Conservation (phyloP, 1,284 basidiomycete genomes). For the Filobasidium uniguttulatum region DNA sequence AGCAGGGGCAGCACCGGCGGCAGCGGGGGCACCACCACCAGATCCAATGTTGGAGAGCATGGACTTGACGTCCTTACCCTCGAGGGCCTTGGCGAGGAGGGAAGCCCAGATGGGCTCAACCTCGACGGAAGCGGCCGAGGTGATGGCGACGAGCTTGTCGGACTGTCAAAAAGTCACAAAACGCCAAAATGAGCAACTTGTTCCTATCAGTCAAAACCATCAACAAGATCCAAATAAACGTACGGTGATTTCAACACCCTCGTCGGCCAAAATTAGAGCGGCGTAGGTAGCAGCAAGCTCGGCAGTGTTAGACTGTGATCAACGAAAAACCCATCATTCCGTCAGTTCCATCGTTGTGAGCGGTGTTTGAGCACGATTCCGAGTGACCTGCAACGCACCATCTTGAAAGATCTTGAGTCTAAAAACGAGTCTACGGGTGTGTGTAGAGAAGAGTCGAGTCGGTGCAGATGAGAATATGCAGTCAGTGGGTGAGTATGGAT, state of each 20-base stretch:
- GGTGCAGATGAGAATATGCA: neutral
- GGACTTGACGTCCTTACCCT: slow-evolving; percentile 95
- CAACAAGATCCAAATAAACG: slow-evolving; percentile 33
- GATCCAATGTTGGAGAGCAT: slow-evolving; percentile 81
- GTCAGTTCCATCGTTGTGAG: neutral
- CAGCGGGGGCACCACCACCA: slow-evolving; percentile 62
- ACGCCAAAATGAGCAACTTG: neutral
- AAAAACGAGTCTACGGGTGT: slow-evolving; percentile 9
- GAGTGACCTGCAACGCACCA: neutral
- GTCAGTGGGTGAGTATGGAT: neutral
- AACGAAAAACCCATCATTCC: too few relatives aligned
- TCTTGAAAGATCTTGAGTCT: slow-evolving; percentile 3
- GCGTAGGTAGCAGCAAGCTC: slow-evolving; percentile 85
- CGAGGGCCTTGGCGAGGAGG: slow-evolving; percentile 91
- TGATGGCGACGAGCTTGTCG: slow-evolving; percentile 79
- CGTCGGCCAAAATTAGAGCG: slow-evolving; percentile 91
- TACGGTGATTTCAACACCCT: slow-evolving; percentile 91
- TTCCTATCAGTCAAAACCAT: neutral
- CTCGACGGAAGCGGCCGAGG: slow-evolving; percentile 67
- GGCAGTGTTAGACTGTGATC: slow-evolving; percentile 20
- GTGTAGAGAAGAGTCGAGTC: neutral
- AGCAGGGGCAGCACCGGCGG: slow-evolving; percentile 43
- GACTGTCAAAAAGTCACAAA: slow-evolving; percentile 43
- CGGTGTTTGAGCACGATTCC: neutral
- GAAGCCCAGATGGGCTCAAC: slow-evolving; percentile 95